A percentile compares a stretch with the other conserved stretches of the same genome.
phyloP scores from a whole-genome alignment of 306 rosid species.

The Trifolium fragiferum region DNA sequence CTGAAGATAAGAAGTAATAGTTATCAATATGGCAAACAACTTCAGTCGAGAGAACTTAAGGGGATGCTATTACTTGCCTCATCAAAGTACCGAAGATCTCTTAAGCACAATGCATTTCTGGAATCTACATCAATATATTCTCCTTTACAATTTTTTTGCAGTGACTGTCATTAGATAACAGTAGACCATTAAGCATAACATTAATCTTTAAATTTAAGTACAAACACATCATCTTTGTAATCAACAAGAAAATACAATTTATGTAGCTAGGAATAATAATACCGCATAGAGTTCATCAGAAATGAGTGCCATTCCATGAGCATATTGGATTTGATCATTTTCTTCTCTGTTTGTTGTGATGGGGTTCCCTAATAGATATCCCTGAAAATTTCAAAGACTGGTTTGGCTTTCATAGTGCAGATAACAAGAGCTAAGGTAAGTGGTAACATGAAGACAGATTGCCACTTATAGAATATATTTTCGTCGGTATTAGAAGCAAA shows the following conservation, averaged over 20 bases:
- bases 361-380: conserved; percentile 70
- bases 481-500: neutral
- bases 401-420: conserved; percentile 4
- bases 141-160: conserved; percentile 56
- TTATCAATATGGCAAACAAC: neutral
- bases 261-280: neutral
- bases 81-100: conserved; percentile 34
- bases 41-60: too few relatives aligned
- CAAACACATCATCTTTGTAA: neutral
- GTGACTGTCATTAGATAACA: conserved; percentile 45
- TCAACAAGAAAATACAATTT: neutral
- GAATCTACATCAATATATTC: conserved; percentile 44
- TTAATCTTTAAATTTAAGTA: neutral
- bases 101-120: conserved; percentile 45
- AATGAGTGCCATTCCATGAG: conserved; percentile 71
- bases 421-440: conserved; percentile 1
- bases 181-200: neutral
- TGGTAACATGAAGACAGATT: neutral
- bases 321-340: conserved; percentile 42
- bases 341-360: neutral
- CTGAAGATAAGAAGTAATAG: conserved; percentile 41
- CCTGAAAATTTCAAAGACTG: conserved; percentile 46
- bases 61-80: conserved; percentile 39
- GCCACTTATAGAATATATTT: neutral
- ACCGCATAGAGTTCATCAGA: conserved; percentile 70